Evolutionary conservation across 2,329 filamentous ascomycete species (phyloP).

Genomic region (Epicoccum sorghinum): DNA sequence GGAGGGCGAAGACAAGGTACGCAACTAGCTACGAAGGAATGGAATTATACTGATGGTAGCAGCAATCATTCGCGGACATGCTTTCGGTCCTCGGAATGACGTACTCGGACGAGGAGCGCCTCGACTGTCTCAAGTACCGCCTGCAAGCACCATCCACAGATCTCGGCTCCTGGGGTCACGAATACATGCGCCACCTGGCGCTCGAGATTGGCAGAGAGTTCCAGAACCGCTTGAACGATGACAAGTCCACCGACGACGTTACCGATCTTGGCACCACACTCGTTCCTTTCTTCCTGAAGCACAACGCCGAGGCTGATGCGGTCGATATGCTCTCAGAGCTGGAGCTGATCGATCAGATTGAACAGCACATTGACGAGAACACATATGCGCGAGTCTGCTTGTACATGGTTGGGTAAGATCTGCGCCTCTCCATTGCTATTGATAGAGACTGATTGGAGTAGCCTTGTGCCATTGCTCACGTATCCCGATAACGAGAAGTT

Average conservation of each 20-base stretch:
- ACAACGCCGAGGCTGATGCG: constrained; percentile 97
- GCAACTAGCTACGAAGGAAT: neutral
- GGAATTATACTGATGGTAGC: constrained; percentile 22
- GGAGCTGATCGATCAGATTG: constrained; percentile 93
- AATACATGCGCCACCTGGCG: constrained; percentile 95
- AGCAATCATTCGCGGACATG: constrained; percentile 85
- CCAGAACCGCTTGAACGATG: constrained; percentile 81
- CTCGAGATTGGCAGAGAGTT: constrained; percentile 96
- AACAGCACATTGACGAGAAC: constrained; percentile 88
- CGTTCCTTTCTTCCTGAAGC: constrained; percentile 93
- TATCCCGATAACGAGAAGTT: constrained; percentile 98
- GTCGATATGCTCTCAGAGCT: constrained; percentile 97
- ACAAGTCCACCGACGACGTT: constrained; percentile 83
- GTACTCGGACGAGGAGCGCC: constrained; percentile 92
- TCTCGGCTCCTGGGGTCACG: constrained; percentile 96
- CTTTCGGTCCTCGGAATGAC: constrained; percentile 99
- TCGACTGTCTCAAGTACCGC: constrained; percentile 96
- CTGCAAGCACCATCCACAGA: constrained; percentile 88
- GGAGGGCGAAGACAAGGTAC: constrained; percentile 79
- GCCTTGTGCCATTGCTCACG: constrained; percentile 96
- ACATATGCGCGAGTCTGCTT: constrained; percentile 92
- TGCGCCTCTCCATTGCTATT: neutral
- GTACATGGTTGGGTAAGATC: constrained; percentile 81
- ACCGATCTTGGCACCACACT: constrained; percentile 82
- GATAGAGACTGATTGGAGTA: constrained; percentile 34